These are phyloP conservation scores for Trichocomaceae sp. DNA, from an alignment of 2,329 filamentous ascomycete species.

Conservation along the genomic window DNA sequence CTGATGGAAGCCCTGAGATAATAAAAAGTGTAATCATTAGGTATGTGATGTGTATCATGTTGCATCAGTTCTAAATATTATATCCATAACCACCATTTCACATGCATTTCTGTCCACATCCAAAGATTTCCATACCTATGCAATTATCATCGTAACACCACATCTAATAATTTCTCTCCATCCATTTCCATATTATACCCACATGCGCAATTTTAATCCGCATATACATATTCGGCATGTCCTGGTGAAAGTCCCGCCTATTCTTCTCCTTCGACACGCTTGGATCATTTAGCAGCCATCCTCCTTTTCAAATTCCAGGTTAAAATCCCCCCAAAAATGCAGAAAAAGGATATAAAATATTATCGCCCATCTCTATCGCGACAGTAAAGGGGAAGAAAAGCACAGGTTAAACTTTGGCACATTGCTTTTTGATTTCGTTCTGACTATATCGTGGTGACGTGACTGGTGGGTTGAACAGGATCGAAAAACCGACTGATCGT, in stretches of 20 bases:
- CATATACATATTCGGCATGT: not conserved
- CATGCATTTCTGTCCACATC: not conserved
- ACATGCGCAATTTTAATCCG: not conserved
- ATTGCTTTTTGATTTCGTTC: not conserved
- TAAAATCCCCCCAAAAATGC: not conserved
- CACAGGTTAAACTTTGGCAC: not conserved
- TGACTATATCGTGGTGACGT: not conserved
- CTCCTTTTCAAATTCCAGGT: not conserved
- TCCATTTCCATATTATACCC: not conserved
- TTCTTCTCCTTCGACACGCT: not conserved
- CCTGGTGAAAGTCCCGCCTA: no score
- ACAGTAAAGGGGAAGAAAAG: not conserved
- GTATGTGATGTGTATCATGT: conserved; percentile 3
- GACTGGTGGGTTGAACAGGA: not conserved
- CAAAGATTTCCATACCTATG: not conserved
- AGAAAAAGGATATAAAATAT: not conserved
- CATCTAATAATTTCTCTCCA: not conserved
- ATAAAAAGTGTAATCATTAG: not conserved
- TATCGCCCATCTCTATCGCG: not conserved
- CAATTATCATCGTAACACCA: not conserved
- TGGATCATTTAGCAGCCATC: not conserved
- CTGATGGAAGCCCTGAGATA: not conserved
- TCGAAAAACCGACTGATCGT: conserved; percentile 12
- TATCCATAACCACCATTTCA: not conserved
- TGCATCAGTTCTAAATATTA: not conserved